phyloP scores from a whole-genome alignment of 306 rosid genomes.

The Cucurbita maxima region DNA sequence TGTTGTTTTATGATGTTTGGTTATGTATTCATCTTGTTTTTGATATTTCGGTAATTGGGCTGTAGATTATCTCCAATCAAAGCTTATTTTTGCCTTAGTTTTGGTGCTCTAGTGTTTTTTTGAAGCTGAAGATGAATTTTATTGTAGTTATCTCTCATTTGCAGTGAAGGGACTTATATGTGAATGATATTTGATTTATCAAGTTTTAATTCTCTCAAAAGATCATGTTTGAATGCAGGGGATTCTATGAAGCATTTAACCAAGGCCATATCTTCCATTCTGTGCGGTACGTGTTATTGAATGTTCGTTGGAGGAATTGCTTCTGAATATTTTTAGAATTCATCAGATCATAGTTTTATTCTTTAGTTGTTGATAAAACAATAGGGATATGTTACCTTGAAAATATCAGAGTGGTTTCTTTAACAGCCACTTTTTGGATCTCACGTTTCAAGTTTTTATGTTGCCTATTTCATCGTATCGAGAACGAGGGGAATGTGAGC shows the following conservation, averaged over 20 bases:
- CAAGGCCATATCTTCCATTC: slow-evolving; percentile 24
- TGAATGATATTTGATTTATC: not conserved
- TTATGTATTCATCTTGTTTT: slow-evolving; percentile 3
- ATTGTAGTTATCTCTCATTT: not conserved
- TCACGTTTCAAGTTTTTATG: not conserved
- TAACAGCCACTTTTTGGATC: not conserved
- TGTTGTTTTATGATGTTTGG: not conserved
- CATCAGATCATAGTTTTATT: not conserved
- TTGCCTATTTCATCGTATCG: not conserved
- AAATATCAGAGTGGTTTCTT: not conserved
- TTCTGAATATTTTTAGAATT: not conserved
- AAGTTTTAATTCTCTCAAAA: not conserved
- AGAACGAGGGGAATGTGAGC: not conserved
- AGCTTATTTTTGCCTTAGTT: not conserved
- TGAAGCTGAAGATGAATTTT: not conserved
- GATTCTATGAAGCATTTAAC: slow-evolving; percentile 14
- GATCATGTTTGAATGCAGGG: slow-evolving; percentile 35
- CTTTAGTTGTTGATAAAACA: not conserved
- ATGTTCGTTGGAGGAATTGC: slow-evolving; percentile 8
- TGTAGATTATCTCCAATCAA: not conserved
- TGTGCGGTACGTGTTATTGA: slow-evolving; percentile 35
- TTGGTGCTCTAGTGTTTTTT: not conserved
- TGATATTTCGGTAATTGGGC: not conserved
- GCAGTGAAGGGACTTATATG: not conserved
- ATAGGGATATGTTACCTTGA: not conserved